Conservation (phyloP, 116 monocot genomes). For the Posidonia oceanica region DNA sequence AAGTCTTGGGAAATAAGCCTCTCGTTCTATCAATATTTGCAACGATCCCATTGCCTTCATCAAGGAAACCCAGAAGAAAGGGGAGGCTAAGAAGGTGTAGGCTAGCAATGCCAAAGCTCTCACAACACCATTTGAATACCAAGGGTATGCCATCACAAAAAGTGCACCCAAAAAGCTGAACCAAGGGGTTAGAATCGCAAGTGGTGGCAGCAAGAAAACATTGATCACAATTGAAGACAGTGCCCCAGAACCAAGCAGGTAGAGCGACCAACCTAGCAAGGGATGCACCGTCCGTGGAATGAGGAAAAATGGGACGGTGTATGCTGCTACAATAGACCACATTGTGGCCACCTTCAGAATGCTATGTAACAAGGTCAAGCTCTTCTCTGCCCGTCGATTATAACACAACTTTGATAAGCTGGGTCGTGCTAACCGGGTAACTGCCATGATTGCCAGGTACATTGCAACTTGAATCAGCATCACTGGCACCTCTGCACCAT, state of each 20-base stretch:
- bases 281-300: conserved; percentile 86
- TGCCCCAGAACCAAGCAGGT: conserved; percentile 57
- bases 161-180: conserved; percentile 41
- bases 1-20: conserved; percentile 61
- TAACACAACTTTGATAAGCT: conserved; percentile 79
- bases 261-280: conserved; percentile 78
- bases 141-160: conserved; percentile 80
- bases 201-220: conserved; percentile 50
- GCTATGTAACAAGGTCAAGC: conserved; percentile 32
- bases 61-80: conserved; percentile 58
- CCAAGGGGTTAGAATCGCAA: conserved; percentile 62
- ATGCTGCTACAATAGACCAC: conserved; percentile 61
- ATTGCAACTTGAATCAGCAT: conserved; percentile 55
- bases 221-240: conserved; percentile 53
- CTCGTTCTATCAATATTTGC: conserved; percentile 54
- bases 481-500: conserved; percentile 59
- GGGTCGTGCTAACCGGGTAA: conserved; percentile 63
- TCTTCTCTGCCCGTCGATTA: conserved; percentile 62
- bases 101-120: conserved; percentile 53
- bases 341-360: conserved; percentile 46
- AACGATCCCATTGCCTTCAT: conserved; percentile 37
- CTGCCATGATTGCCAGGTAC: conserved; percentile 57
- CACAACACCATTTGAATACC: conserved; percentile 77
- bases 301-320: conserved; percentile 77
- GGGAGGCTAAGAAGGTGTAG: conserved; percentile 54